Conservation (phyloP, 2,329 filamentous ascomycete species). For the Xylaria multiplex region DNA sequence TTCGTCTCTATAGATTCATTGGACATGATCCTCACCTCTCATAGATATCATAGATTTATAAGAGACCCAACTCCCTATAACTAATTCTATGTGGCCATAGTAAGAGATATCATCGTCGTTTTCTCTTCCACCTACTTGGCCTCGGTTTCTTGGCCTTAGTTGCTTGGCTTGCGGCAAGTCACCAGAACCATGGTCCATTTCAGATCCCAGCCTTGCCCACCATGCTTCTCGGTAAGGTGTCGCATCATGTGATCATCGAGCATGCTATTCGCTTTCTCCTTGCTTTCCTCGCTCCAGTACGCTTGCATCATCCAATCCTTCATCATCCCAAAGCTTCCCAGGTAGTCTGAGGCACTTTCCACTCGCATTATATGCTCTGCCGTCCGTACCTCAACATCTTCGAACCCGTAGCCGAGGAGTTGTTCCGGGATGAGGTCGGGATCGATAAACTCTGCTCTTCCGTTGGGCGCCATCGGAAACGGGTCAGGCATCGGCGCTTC, state of each 20-base stretch:
- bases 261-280: slow-evolving; percentile 52
- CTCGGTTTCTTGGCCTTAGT: neutral
- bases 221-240: slow-evolving; percentile 55
- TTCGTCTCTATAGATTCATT: too few species aligned
- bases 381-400: slow-evolving; percentile 52
- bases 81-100: too few species aligned
- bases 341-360: slow-evolving; percentile 51
- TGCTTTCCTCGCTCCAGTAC: slow-evolving; percentile 55
- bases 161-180: slow-evolving; percentile 42
- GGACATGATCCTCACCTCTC: too few species aligned
- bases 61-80: too few species aligned
- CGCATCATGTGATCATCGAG: slow-evolving; percentile 46
- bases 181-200: slow-evolving; percentile 48
- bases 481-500: slow-evolving; percentile 50
- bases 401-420: slow-evolving; percentile 51
- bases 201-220: slow-evolving; percentile 50
- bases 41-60: too few species aligned
- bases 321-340: slow-evolving; percentile 53
- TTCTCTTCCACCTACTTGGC: too few species aligned
- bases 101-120: too few species aligned
- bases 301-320: slow-evolving; percentile 51
- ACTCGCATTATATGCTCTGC: slow-evolving; percentile 46
- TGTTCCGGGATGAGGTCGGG: slow-evolving; percentile 53
- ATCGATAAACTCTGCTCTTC: slow-evolving; percentile 54
- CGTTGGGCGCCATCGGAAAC: slow-evolving; percentile 54